Evolutionary conservation across 305 asterid genomes (phyloP).

Genomic region (Plantago rigida): DNA sequence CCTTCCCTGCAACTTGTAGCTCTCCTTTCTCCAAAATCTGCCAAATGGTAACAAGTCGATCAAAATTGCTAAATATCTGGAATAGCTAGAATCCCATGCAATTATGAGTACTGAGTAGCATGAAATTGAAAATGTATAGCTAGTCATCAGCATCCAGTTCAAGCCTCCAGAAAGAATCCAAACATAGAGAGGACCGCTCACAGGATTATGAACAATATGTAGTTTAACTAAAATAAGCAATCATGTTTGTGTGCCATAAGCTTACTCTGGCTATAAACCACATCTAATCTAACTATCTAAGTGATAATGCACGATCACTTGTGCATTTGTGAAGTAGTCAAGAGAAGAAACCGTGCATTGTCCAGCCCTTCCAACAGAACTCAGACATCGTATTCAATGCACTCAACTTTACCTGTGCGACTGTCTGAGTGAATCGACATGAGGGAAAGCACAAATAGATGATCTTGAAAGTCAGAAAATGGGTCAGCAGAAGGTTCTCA

Average conservation of each 20-base stretch:
- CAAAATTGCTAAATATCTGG: not conserved
- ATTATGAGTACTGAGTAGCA: not conserved
- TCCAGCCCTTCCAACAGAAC: too few relatives aligned
- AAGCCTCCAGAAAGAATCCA: not conserved
- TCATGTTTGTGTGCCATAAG: not conserved
- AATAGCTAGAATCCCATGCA: not conserved
- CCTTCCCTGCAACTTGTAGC: conserved; percentile 87
- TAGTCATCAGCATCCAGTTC: too few relatives aligned
- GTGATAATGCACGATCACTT: not conserved
- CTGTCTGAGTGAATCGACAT: too few relatives aligned
- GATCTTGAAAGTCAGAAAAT: too few relatives aligned
- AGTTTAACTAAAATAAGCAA: not conserved
- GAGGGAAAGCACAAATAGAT: too few relatives aligned
- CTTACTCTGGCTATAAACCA: not conserved
- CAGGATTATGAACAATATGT: not conserved
- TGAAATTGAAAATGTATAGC: not conserved
- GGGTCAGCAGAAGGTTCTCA: too few relatives aligned
- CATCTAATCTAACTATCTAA: not conserved
- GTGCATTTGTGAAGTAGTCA: not conserved
- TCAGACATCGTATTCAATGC: too few relatives aligned
- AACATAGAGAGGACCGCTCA: not conserved
- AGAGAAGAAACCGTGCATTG: too few relatives aligned
- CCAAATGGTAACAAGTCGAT: conserved; percentile 16
- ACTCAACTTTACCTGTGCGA: too few relatives aligned
- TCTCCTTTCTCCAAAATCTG: conserved; percentile 93